phyloP scores from a whole-genome alignment of 441 rosid genomes.

The Populus hybrid region DNA sequence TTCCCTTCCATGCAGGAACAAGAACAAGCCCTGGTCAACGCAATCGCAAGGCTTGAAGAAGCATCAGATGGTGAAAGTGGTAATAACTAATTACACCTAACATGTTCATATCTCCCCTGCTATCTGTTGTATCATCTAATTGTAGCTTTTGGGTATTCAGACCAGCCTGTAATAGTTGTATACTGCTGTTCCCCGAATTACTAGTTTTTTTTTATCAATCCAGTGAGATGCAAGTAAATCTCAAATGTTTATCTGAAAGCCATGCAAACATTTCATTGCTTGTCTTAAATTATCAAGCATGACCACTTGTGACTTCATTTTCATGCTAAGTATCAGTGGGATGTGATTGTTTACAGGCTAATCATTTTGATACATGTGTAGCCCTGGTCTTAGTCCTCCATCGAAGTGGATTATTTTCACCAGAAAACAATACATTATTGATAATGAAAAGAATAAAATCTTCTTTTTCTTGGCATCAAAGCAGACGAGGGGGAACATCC shows the following conservation, averaged over 20 bases:
- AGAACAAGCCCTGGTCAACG: conserved; percentile 83
- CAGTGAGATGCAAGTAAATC: conserved; percentile 6
- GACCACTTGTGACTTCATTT: not conserved
- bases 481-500: conserved; percentile 48
- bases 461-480: conserved; percentile 31
- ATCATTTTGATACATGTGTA: not conserved
- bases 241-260: not conserved
- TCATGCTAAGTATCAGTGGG: not conserved
- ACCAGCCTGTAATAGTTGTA: conserved; percentile 26
- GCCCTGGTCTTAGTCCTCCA: not conserved
- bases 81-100: conserved; percentile 64
- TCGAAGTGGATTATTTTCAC: not conserved
- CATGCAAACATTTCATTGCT: not conserved
- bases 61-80: conserved; percentile 99
- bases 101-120: conserved; percentile 29
- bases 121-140: conserved; percentile 33
- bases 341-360: not conserved
- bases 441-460: conserved; percentile 19
- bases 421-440: not conserved
- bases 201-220: conserved; percentile 10
- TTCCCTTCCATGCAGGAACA: conserved; percentile 60
- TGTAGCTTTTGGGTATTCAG: conserved; percentile 31
- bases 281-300: not conserved
- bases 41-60: conserved; percentile 92
- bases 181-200: conserved; percentile 20